Evolutionary conservation across 1,139 yeast species (phyloP), one percentile per base, ranked within the genome.

Genomic region (Saccharomyces hybrid): DNA sequence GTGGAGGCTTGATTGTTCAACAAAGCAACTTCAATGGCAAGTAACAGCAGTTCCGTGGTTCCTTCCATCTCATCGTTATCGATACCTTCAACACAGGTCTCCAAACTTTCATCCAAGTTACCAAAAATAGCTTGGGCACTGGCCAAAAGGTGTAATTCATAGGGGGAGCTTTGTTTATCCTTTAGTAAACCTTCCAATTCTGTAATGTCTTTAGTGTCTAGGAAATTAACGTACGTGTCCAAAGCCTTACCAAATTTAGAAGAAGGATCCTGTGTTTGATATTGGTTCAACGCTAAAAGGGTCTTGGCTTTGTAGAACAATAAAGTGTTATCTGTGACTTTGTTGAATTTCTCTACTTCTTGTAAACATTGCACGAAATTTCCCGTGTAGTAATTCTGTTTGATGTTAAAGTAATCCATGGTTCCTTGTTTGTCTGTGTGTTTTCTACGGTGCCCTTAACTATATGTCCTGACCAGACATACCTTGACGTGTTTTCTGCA

Each of bases 351-450:
- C 38, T 58, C 63, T 27, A 63, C 53, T 52, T 64, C 68, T 44
- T 62, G 59, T 48, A 68, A 56, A 7, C 61, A 59, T 46, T 62
- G 62, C 5, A 58, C 31, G 51, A 59, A 68, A 52, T 63, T 61
- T 26, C 71, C 72, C 9, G 66, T 63, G 54, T 69, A 69, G 55
- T 63, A 69, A 46, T 61, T 62, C 51, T 69, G 72, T 52, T 66
- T 69, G 13, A 69, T 52, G 23, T 60, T 60, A 54, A 67, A 69
- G 50, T 62, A 61, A 50, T 66, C 68, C 70, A 67, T 68, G 20
- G 9, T 11, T 23, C 2, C 25, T 48, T 31, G 48, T n/a, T 13
- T 7, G 34, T 49, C 27, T 46, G 4, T 23, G 13, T 14, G 48
- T 26, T 20, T 13, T 13, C 5, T 9, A 38, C 44, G n/a, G 44